Evolutionary conservation across 2,329 filamentous ascomycete genomes (phyloP).

Genomic region (Trichoderma simmonsii): DNA sequence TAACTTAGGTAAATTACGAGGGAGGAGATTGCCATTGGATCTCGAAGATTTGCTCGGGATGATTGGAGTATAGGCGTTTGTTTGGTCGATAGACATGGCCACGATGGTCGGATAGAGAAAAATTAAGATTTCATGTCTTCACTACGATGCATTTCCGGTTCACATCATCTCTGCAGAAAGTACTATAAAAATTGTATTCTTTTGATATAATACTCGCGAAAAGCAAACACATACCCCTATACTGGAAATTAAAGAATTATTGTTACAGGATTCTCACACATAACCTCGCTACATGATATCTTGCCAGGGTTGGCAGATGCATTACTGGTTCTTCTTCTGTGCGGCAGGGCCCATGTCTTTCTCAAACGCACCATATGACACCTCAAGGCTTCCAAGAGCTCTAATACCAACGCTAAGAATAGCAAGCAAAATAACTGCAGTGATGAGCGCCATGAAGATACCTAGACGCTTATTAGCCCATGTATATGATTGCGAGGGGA

Average conservation of each 20-base stretch:
- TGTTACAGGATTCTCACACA: slow-evolving; percentile 19
- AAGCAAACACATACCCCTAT: not conserved
- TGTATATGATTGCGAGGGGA: not conserved
- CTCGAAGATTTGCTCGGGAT: not conserved
- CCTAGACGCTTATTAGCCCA: slow-evolving; percentile 47
- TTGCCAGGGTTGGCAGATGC: not conserved
- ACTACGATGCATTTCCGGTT: not conserved
- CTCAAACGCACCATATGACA: slow-evolving; percentile 92
- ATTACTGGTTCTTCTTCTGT: slow-evolving; percentile 67
- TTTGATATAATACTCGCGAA: not conserved
- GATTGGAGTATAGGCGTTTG: slow-evolving; percentile 13
- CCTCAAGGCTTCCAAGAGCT: slow-evolving; percentile 76
- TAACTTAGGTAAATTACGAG: not conserved
- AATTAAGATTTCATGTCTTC: not conserved
- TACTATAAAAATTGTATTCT: not conserved
- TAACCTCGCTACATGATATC: not conserved
- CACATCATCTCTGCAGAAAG: not conserved
- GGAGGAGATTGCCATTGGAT: not conserved
- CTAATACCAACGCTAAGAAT: slow-evolving; percentile 77
- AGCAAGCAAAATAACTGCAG: slow-evolving; percentile 65
- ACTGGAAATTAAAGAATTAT: not conserved
- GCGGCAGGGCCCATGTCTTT: slow-evolving; percentile 90
- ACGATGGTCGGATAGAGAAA: not conserved
- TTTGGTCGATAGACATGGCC: not conserved
- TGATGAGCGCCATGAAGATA: slow-evolving; percentile 82